Conservation (phyloP, 345 rosid species). For the Sonneratia alba region DNA sequence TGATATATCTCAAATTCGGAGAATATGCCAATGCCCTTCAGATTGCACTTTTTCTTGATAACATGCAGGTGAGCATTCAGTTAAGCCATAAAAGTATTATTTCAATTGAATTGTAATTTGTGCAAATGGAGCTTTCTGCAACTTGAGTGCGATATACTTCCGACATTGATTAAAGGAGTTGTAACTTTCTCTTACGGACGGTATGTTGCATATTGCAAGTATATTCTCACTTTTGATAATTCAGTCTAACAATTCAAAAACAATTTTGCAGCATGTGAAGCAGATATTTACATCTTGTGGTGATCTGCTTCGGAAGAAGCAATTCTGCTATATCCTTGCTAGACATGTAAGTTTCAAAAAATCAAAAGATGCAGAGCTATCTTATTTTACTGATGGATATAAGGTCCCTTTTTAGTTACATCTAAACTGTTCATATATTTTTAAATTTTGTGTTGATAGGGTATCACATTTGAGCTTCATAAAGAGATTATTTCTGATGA, state of each 20-base stretch:
- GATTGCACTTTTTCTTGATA: constrained; percentile 73
- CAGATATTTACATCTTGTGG: constrained; percentile 72
- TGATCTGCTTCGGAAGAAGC: constrained; percentile 59
- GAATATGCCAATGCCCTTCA: constrained; percentile 74
- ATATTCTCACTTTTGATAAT: background rate
- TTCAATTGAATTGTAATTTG: background rate
- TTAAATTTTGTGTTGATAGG: constrained; percentile 32
- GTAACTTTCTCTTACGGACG: background rate
- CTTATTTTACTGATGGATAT: background rate
- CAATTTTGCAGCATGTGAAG: constrained; percentile 53
- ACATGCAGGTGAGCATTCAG: constrained; percentile 50
- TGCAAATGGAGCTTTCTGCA: background rate
- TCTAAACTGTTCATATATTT: background rate
- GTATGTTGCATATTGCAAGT: background rate
- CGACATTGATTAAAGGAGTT: background rate
- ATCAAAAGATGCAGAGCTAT: background rate
- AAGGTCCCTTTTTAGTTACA: background rate
- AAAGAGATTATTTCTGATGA: constrained; percentile 52
- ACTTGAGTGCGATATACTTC: background rate
- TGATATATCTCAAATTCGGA: constrained; percentile 63
- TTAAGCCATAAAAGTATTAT: background rate
- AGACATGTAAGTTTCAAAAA: constrained; percentile 61
- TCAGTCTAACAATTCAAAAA: constrained; percentile 15
- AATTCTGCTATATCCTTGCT: constrained; percentile 80
- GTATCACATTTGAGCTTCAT: constrained; percentile 63